Evolutionary conservation across 305 asterid genomes (phyloP), one percentile per base, ranked within the genome.

Genomic region (Ruellia speciosa): DNA sequence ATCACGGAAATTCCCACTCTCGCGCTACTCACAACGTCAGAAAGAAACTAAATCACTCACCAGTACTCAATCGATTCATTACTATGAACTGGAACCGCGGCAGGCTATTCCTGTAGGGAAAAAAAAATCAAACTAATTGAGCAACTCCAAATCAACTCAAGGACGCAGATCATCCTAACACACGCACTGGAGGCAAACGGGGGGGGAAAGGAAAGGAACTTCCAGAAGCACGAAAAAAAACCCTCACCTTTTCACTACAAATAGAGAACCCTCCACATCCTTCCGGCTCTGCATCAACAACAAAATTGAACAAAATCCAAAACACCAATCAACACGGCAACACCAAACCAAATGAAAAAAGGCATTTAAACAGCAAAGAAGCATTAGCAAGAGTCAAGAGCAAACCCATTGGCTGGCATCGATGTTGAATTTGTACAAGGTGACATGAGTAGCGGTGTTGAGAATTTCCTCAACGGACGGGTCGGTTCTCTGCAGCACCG

Each of bases 11-110:
- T 7, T 39, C 45, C 45, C 7, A 39, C 4, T 39, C 33, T 9
- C 40, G 39, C 40, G 18, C 11, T 9, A 35, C 58, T 18, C 14
- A n/a, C 14, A 48, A 35, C 43, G 13, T 14, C 14, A 58, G 17
- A 57, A n/a, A 51, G 28, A 28, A 56, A 40, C 15, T 3, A 43
- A 13, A 43, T 12, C 18, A 52, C 76, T 54, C 54, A 86, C 97
- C 97, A 65, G 85, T 78, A 62, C 74, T 82, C 57, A 82, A 70
- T 47, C 88, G 79, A 81, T 89, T 89, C 96, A 89, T 84, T 13
- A 89, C 97, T 59, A 86, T 82, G 70, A 89, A 86, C 72, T 86
- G 97, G 66, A 82, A 89, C 56, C 82, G 81, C 14, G 97, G 96
- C 55, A 76, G 83, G 52, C 85, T 64, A 63, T 76, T 85, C 88